Conservation (phyloP, 768 basidiomycete genomes). For the Auricularia heimuer region DNA sequence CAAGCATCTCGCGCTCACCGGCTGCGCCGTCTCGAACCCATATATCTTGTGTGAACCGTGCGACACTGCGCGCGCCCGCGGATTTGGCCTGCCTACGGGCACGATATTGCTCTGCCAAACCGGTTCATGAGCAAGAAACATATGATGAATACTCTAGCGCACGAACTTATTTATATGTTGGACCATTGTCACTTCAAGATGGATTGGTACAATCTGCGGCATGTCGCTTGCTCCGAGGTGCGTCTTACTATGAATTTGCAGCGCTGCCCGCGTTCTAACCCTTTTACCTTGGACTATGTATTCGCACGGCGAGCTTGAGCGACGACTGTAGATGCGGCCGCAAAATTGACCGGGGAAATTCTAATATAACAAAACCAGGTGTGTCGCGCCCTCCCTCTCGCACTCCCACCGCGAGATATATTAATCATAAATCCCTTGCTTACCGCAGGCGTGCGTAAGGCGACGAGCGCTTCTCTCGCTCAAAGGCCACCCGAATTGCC, state of each 20-base stretch:
- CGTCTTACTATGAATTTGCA: conserved; percentile 15
- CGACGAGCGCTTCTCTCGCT: conserved; percentile 81
- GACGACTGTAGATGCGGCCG: conserved; percentile 86
- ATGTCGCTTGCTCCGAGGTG: conserved; percentile 97
- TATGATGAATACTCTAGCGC: conserved; percentile 87
- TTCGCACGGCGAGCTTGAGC: conserved; percentile 87
- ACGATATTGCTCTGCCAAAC: conserved; percentile 78
- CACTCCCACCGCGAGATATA: no score
- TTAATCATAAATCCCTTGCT: conserved; percentile 2
- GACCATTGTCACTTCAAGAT: conserved; percentile 94
- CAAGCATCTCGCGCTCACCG: conserved; percentile 68
- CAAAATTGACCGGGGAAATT: conserved; percentile 68
- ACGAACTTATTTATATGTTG: conserved; percentile 92
- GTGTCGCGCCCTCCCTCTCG: conserved; percentile 8
- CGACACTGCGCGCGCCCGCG: conserved; percentile 62
- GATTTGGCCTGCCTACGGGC: conserved; percentile 68
- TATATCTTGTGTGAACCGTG: conserved; percentile 84
- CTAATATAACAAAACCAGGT: conserved; percentile 89
- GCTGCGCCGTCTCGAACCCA: conserved; percentile 56
- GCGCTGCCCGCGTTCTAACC: neutral
- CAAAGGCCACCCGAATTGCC: conserved; percentile 68
- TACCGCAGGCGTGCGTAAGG: conserved; percentile 71
- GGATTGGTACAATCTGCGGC: conserved; percentile 80
- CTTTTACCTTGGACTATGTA: conserved; percentile 36
- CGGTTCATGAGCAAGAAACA: conserved; percentile 72